Conservation (phyloP, 1,284 basidiomycete species). For the Cystobasidium pallidum region DNA sequence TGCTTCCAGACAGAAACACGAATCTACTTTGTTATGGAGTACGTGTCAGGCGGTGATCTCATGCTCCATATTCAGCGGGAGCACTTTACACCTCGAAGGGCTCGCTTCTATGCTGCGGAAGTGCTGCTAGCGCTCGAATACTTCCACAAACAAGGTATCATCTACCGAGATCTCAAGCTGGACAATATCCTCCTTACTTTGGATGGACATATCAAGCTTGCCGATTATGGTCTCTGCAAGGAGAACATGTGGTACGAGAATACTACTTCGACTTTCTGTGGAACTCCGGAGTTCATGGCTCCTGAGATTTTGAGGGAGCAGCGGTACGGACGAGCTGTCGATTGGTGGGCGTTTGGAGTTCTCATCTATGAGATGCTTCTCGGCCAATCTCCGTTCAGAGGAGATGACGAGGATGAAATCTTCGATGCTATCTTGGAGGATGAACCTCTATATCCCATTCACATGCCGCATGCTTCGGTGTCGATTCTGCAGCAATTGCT, state of each 20-base stretch:
- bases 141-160: slow-evolving; percentile 97
- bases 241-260: slow-evolving; percentile 98
- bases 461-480: slow-evolving; percentile 98
- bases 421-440: slow-evolving; percentile 99
- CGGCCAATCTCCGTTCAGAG: slow-evolving; percentile 98
- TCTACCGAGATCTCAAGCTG: slow-evolving; percentile 90
- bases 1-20: slow-evolving; percentile 99
- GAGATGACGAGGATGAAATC: slow-evolving; percentile 99
- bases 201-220: slow-evolving; percentile 98
- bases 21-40: slow-evolving; percentile 68
- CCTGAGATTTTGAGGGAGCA: slow-evolving; percentile 99
- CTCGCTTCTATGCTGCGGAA: slow-evolving; percentile 99
- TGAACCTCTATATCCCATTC: slow-evolving; percentile 97
- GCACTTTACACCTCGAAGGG: slow-evolving; percentile 77
- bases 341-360: slow-evolving; percentile 99
- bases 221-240: slow-evolving; percentile 98
- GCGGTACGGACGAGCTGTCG: slow-evolving; percentile 95
- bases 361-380: slow-evolving; percentile 98
- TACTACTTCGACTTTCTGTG: slow-evolving; percentile 99
- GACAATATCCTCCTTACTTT: slow-evolving; percentile 97
- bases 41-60: slow-evolving; percentile 73
- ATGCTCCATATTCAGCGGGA: slow-evolving; percentile 82
- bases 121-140: slow-evolving; percentile 95
- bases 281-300: slow-evolving; percentile 99
- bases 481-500: slow-evolving; percentile 93